Percentiles rank a stretch among this genome's conserved stretches.
Conservation (phyloP, 306 rosid genomes). For the Sindora glabra region DNA sequence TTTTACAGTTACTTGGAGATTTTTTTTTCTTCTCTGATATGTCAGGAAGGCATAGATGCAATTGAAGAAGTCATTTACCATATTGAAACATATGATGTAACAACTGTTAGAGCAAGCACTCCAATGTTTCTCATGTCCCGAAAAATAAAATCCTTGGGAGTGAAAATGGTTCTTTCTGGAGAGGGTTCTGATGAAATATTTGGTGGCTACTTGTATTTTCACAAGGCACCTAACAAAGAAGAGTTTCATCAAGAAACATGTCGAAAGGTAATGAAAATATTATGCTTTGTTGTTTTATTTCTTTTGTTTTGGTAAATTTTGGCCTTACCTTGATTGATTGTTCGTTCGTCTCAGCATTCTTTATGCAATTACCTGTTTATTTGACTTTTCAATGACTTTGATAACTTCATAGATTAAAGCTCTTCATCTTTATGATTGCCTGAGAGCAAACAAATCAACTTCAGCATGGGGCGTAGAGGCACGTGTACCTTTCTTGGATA, state of each 20-base stretch:
- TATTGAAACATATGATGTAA: slow-evolving; percentile 91
- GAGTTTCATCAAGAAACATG: slow-evolving; percentile 94
- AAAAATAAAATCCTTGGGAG: slow-evolving; percentile 94
- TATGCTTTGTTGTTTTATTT: not conserved
- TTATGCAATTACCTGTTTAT: slow-evolving; percentile 8
- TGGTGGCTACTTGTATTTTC: slow-evolving; percentile 96
- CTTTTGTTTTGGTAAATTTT: not conserved
- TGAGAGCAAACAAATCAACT: slow-evolving; percentile 93
- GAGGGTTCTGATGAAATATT: slow-evolving; percentile 99
- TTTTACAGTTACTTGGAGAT: not conserved
- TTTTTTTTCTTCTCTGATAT: slow-evolving; percentile 16
- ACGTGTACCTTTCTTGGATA: slow-evolving; percentile 93
- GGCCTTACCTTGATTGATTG: not conserved
- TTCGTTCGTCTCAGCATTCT: not conserved
- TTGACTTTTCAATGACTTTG: slow-evolving; percentile 7
- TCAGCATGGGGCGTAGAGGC: slow-evolving; percentile 99
- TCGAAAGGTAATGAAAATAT: slow-evolving; percentile 50
- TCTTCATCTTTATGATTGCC: slow-evolving; percentile 92
- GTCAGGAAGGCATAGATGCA: slow-evolving; percentile 97
- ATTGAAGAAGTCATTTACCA: slow-evolving; percentile 96
- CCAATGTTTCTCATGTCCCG: slow-evolving; percentile 99
- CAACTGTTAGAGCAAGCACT: slow-evolving; percentile 93
- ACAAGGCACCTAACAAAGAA: slow-evolving; percentile 91
- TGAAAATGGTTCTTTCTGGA: slow-evolving; percentile 99
- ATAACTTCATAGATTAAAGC: slow-evolving; percentile 64